A percentile compares a stretch with the other conserved stretches of the same genome.
Evolutionary conservation across 2,329 filamentous ascomycete species (phyloP).

Genomic region (Aureobasidium sp.): DNA sequence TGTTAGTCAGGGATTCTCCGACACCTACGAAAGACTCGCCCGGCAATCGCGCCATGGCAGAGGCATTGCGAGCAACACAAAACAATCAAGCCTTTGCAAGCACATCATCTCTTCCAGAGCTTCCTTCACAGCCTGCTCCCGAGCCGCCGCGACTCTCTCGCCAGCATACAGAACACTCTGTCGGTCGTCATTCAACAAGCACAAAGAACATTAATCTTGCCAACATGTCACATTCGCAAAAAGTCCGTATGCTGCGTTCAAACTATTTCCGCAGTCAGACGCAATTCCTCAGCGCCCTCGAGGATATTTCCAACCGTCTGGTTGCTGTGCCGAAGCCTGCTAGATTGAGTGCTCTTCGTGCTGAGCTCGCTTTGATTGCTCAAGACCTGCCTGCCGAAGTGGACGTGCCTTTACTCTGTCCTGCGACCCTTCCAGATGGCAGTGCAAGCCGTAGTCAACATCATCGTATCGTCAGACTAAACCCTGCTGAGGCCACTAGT

Average conservation of each 20-base stretch:
- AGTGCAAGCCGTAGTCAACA: constrained; percentile 68
- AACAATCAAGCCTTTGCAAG: constrained; percentile 23
- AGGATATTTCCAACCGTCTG: constrained; percentile 77
- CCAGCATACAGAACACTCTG: constrained; percentile 25
- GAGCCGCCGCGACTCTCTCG: constrained; percentile 16
- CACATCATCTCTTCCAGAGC: constrained; percentile 26
- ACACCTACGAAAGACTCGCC: background rate
- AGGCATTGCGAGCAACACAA: constrained; percentile 23
- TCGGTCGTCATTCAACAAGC: constrained; percentile 48
- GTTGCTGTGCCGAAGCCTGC: constrained; percentile 75
- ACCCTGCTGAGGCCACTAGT: constrained; percentile 75
- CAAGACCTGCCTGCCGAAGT: constrained; percentile 77
- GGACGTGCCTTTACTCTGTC: constrained; percentile 74
- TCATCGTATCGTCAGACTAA: constrained; percentile 74
- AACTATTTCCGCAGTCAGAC: constrained; percentile 80
- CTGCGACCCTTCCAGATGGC: constrained; percentile 63
- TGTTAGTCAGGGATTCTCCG: background rate
- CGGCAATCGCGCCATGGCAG: background rate
- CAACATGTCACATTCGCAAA: constrained; percentile 56
- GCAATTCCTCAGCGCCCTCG: constrained; percentile 69
- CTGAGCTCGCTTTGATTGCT: constrained; percentile 70
- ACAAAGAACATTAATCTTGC: constrained; percentile 49
- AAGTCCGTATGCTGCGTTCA: constrained; percentile 63
- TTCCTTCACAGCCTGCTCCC: constrained; percentile 14
- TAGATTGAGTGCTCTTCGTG: constrained; percentile 69